Conservation (phyloP, 2,329 filamentous ascomycete genomes). For the Aaosphaeria pasadenensis region DNA sequence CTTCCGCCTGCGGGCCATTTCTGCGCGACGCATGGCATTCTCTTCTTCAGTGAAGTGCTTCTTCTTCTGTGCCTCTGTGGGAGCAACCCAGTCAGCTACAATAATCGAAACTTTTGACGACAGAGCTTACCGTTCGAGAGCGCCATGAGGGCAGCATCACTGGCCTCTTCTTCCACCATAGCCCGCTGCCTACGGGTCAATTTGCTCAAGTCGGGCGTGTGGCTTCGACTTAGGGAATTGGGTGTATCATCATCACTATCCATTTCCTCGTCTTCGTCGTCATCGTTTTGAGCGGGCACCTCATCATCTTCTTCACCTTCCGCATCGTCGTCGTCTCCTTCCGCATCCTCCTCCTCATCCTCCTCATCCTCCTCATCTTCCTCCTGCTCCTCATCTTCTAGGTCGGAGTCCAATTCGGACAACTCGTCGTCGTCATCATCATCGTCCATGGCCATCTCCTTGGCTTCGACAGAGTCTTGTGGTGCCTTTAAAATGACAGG, state of each 20-base stretch:
- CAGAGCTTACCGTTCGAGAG: slow-evolving; percentile 53
- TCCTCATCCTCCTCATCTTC: slow-evolving; percentile 39
- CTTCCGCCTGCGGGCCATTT: slow-evolving; percentile 71
- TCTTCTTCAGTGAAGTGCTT: slow-evolving; percentile 72
- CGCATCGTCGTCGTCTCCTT: slow-evolving; percentile 39
- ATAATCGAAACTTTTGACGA: neutral
- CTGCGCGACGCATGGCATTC: slow-evolving; percentile 67
- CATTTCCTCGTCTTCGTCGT: slow-evolving; percentile 38
- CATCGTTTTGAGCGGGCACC: slow-evolving; percentile 29
- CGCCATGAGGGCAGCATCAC: slow-evolving; percentile 43
- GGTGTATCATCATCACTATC: slow-evolving; percentile 55
- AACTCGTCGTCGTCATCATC: slow-evolving; percentile 46
- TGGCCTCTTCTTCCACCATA: slow-evolving; percentile 52
- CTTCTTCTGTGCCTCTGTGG: slow-evolving; percentile 64
- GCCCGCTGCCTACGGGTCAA: slow-evolving; percentile 68
- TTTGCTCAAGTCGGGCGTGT: slow-evolving; percentile 62
- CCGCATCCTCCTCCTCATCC: slow-evolving; percentile 47
- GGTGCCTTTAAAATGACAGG: slow-evolving; percentile 30
- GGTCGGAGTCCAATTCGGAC: slow-evolving; percentile 38
- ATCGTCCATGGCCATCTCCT: slow-evolving; percentile 50
- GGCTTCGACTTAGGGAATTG: slow-evolving; percentile 50
- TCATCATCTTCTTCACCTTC: slow-evolving; percentile 40
- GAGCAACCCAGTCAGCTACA: slow-evolving; percentile 8
- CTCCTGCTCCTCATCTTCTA: slow-evolving; percentile 43
- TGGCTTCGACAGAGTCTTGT: slow-evolving; percentile 46